Evolutionary conservation across 495 filamentous ascomycete genomes (phyloP).

Genomic region (Daldinia childiae): DNA sequence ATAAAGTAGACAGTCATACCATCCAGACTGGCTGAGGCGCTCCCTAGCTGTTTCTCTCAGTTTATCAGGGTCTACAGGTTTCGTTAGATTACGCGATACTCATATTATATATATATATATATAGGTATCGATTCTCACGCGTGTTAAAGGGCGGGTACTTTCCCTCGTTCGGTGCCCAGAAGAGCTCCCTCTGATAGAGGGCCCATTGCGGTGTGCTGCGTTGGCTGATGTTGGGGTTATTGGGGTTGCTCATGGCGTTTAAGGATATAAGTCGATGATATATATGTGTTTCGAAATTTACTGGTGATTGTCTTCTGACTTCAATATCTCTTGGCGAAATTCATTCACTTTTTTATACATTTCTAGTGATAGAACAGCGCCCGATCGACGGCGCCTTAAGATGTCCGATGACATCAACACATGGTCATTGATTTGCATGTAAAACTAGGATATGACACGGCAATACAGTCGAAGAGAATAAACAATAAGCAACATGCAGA

Average conservation of each 20-base stretch:
- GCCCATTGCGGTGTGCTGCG: conserved; percentile 69
- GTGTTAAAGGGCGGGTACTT: conserved; percentile 67
- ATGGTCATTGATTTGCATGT: conserved; percentile 11
- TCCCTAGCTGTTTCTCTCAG: conserved; percentile 67
- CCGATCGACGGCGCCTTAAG: conserved; percentile 16
- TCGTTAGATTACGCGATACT: background rate
- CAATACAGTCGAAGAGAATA: conserved; percentile 20
- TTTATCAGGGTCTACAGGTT: conserved; percentile 60
- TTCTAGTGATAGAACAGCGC: background rate
- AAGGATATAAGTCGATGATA: background rate
- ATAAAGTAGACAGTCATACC: conserved; percentile 40
- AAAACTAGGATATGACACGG: conserved; percentile 22
- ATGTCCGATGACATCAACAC: conserved; percentile 33
- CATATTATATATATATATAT: background rate
- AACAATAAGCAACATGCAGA: conserved; percentile 26
- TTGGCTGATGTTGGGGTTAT: conserved; percentile 64
- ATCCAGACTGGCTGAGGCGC: conserved; percentile 62
- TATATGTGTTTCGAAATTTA: background rate
- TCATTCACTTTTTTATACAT: background rate
- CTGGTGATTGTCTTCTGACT: background rate
- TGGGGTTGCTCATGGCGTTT: conserved; percentile 61
- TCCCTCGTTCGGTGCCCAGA: conserved; percentile 66
- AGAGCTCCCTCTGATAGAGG: conserved; percentile 70
- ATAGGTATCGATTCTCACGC: conserved; percentile 8
- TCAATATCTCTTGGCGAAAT: background rate